These are phyloP conservation scores for Schizonepeta tenuifolia DNA, from an alignment of 257 asterid species.

Conservation along the genomic window DNA sequence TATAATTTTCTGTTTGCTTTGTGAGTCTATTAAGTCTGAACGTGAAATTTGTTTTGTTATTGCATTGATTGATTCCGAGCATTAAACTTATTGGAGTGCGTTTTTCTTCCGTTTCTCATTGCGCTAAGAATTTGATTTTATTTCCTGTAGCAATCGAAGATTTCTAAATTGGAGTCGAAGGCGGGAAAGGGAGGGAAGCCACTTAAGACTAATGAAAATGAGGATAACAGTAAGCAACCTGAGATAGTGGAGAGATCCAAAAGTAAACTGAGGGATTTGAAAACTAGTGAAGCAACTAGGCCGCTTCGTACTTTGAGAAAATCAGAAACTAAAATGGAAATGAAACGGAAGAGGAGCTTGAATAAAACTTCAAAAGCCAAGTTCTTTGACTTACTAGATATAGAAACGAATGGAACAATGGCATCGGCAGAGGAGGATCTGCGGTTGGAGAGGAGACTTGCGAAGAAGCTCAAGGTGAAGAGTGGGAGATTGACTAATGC, in stretches of 20 bases:
- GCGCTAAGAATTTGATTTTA: slow-evolving; percentile 14
- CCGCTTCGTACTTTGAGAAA: slow-evolving; percentile 15
- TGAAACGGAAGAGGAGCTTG: slow-evolving; percentile 39
- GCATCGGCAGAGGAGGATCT: slow-evolving; percentile 57
- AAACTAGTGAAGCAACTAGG: slow-evolving; percentile 30
- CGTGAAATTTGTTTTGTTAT: background rate
- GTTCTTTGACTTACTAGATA: slow-evolving; percentile 57
- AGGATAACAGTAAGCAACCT: slow-evolving; percentile 21
- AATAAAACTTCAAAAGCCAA: slow-evolving; percentile 43
- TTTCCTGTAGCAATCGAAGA: slow-evolving; percentile 39
- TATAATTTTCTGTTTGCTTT: background rate
- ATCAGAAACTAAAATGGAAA: slow-evolving; percentile 36
- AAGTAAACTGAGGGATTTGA: slow-evolving; percentile 21
- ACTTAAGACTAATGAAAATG: slow-evolving; percentile 24
- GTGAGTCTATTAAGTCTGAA: background rate
- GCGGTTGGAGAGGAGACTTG: slow-evolving; percentile 71
- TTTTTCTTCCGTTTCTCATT: background rate
- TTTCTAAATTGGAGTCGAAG: slow-evolving; percentile 25
- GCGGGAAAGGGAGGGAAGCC: slow-evolving; percentile 28
- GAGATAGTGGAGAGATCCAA: slow-evolving; percentile 29
- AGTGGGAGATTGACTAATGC: slow-evolving; percentile 59
- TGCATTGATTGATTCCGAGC: background rate
- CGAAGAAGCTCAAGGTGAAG: slow-evolving; percentile 78
- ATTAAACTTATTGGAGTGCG: background rate
- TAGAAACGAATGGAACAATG: slow-evolving; percentile 54